Evolutionary conservation across 371 early-diverging fungal genomes (phyloP), one percentile per base, ranked within the genome.

Genomic region (Mortierella sp.): DNA sequence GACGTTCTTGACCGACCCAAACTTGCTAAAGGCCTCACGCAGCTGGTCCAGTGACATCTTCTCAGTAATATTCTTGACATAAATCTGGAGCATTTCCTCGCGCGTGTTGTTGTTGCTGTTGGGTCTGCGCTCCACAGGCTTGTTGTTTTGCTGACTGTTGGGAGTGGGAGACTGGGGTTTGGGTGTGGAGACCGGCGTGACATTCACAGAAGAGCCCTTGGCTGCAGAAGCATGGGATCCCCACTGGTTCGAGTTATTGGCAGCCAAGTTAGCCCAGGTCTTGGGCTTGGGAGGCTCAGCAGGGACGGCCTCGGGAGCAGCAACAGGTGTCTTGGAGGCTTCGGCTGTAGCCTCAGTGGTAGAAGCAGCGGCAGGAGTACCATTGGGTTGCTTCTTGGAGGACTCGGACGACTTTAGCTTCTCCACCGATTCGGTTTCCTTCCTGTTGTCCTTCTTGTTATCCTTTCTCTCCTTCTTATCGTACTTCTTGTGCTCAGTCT

Each of bases 241-340:
- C 82, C 81, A 71, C 52, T 79, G 80, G 26, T 49, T 55, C 24
- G 68, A 57, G 61, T 80, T 72, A 15, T 71, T 78, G 34, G 85
- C 81, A 14, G 83, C 83, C 17, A 83, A 52, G 34, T 80, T 80
- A 34, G 87, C 84, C 86, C 86, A 86, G 32, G 84, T 84, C 70
- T 81, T 83, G 12, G 81, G 80, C 55, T 76, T 76, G 44, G 70
- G 28, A 24, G 76, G 69, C 53, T 69, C 65, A 4, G 54, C 64
- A 5, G 68, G 54, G 4, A 42, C 59, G 19, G 63, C 46, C 2
- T 60, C 61, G 2, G 58, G 46, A 8, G 60, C 60, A 1, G 24
- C 41, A 6, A 19, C 49, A 4, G 62, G 37, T 14, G 37, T 34
- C 34, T 52, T 53, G 2, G 46, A 27, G 34, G 21, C 49, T 2